These are phyloP conservation scores for Lactifluus volemus DNA, from an alignment of 768 basidiomycete genomes.

Conservation along the genomic window DNA sequence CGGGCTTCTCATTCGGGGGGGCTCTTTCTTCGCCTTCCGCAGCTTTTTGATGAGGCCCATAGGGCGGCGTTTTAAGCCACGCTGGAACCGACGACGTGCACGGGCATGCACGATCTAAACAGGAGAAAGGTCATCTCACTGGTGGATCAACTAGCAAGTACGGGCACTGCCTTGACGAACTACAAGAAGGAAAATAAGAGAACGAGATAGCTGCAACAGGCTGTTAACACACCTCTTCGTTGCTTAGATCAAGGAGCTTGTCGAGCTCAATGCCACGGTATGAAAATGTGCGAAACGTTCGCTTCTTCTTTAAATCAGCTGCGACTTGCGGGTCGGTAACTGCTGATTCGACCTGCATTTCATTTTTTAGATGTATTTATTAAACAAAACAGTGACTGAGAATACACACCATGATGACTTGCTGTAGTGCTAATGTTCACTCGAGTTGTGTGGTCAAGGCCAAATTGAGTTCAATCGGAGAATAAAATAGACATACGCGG, in stretches of 20 bases:
- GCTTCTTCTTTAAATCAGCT: slow-evolving; percentile 96
- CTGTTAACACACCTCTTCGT: slow-evolving; percentile 72
- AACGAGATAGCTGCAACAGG: neutral
- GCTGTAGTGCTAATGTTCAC: neutral
- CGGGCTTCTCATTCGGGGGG: slow-evolving; percentile 98
- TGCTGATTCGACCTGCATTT: slow-evolving; percentile 59
- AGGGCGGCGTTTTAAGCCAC: slow-evolving; percentile 96
- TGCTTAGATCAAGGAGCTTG: slow-evolving; percentile 92
- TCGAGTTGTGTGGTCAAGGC: neutral
- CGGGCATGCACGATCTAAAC: slow-evolving; percentile 88
- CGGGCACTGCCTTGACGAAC: slow-evolving; percentile 67
- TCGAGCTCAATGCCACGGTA: slow-evolving; percentile 98
- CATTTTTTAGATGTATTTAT: neutral
- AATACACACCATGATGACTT: slow-evolving; percentile 19
- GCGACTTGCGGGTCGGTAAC: slow-evolving; percentile 90
- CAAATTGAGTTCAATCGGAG: slow-evolving; percentile 20
- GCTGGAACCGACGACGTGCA: slow-evolving; percentile 97
- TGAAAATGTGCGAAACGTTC: slow-evolving; percentile 97
- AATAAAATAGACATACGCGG: slow-evolving; percentile 29
- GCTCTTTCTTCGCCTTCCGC: slow-evolving; percentile 99
- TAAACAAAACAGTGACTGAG: neutral
- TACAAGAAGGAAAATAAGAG: slow-evolving; percentile 24
- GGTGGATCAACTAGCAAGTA: neutral
- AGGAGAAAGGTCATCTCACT: neutral
- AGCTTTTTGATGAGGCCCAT: slow-evolving; percentile 99